These are phyloP conservation scores for Recurvomyces mirabilis DNA, from an alignment of 495 filamentous ascomycete species.

Conservation along the genomic window DNA sequence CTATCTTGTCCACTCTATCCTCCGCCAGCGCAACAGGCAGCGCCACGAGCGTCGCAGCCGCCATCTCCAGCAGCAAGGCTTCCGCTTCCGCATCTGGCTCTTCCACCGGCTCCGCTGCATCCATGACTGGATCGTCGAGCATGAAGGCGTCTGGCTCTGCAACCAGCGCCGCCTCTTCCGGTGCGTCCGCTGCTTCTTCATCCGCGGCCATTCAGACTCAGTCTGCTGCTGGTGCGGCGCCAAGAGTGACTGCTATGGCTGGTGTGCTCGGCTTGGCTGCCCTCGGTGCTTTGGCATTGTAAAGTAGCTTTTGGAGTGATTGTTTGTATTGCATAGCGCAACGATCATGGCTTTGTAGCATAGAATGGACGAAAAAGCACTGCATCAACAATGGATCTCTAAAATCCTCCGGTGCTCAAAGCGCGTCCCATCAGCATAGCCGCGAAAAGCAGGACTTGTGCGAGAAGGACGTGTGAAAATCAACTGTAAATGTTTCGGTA, in stretches of 20 bases:
- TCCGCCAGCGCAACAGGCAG: background rate
- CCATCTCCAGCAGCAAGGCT: background rate
- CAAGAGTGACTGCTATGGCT: constrained; percentile 4
- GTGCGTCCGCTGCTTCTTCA: background rate
- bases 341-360: too few species aligned
- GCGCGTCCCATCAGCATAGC: too few species aligned
- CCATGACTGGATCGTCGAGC: background rate
- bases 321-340: too few species aligned
- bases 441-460: too few species aligned
- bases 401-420: too few species aligned
- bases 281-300: constrained; percentile 13
- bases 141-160: background rate
- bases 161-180: background rate
- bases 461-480: too few species aligned
- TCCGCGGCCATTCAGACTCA: background rate
- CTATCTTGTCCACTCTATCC: background rate
- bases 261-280: constrained; percentile 12
- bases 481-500: too few species aligned
- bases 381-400: too few species aligned
- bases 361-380: background rate
- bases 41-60: constrained; percentile 1
- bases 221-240: constrained; percentile 7
- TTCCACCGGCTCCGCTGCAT: background rate
- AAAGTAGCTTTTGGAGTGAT: too few species aligned
- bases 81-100: background rate